Base-by-base conservation (phyloP, 2,329 filamentous ascomycete species). In the Fusarium drepaniforme region DNA sequence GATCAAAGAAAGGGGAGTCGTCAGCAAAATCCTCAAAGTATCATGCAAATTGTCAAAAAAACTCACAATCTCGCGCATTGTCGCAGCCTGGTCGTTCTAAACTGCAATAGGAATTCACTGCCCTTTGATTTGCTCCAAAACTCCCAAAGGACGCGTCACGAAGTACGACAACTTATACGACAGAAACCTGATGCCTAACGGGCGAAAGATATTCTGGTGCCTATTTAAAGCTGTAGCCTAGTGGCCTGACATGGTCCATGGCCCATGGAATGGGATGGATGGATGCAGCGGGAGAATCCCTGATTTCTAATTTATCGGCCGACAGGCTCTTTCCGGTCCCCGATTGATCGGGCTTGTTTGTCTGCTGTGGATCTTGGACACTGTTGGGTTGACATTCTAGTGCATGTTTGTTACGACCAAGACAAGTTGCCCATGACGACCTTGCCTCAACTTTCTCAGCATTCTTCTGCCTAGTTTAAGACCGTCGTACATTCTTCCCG, bases 41-140 rank as follows among this genome's bases (percentile, higher is more conserved):
- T 30, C 18, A 56, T 33, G 51, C 51, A 56, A 33, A 21, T 53
- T 67, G 63, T 64, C 62, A 60, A 62, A 61, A 58, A 62, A 38
- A 90, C 90, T 85, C 86, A 93, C 90, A 85, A 92, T 92, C 86
- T 92, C 90, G 88, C 90, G 90, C 72, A 75, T 75, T 44, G 58
- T 53, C 18, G 38, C 35, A 16, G 4, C 81, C 94, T 89, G 71
- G 93, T 56, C 23, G n/a, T 15, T 21, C 51, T 58, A 58, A 35
- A 49, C 38, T 30, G 38, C 28, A 53, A 53, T 53, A 53, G 16
- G 51, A 56, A 33, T 28, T 15, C 18, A 12, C 28, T 35, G 33
- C 13, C 33, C 51, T 56, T n/a, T 56, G 51, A 56, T 56, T 56
- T 56, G 51, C 51, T 56, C 51, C 51, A 56, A n/a, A 53, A 15